Conservation (phyloP, 2,329 filamentous ascomycete genomes). For the Pezizomycotina sp. region DNA sequence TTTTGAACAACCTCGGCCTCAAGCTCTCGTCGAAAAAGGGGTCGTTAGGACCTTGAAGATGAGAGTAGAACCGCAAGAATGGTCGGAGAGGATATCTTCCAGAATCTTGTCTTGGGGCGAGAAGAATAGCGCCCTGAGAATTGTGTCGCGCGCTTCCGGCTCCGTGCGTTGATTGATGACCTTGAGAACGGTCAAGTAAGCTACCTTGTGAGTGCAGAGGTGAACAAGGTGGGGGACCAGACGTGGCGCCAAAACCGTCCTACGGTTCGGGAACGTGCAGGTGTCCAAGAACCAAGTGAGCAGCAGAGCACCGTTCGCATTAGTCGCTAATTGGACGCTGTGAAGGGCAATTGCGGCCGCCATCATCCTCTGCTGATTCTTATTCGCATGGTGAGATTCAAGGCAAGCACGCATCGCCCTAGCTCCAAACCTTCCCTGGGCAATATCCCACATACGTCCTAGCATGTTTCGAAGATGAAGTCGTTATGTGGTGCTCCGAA, state of each 20-base stretch:
- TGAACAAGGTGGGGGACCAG: slow-evolving; percentile 87
- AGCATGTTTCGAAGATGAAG: slow-evolving; percentile 99
- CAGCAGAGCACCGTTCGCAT: slow-evolving; percentile 82
- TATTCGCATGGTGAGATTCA: slow-evolving; percentile 86
- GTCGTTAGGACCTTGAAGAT: slow-evolving; percentile 98
- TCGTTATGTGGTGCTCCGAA: slow-evolving; percentile 80
- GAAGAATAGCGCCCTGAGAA: slow-evolving; percentile 85
- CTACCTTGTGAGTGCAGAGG: slow-evolving; percentile 95
- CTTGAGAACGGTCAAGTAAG: slow-evolving; percentile 90
- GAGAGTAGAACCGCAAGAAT: slow-evolving; percentile 78
- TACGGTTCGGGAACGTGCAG: slow-evolving; percentile 82
- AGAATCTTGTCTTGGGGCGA: slow-evolving; percentile 70
- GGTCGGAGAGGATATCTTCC: slow-evolving; percentile 79
- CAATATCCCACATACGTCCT: slow-evolving; percentile 78
- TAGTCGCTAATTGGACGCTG: slow-evolving; percentile 89
- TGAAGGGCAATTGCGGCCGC: slow-evolving; percentile 90
- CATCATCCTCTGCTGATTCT: slow-evolving; percentile 88
- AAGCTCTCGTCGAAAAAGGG: slow-evolving; percentile 85
- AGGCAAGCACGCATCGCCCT: slow-evolving; percentile 92
- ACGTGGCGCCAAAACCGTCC: slow-evolving; percentile 78
- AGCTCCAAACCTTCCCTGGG: slow-evolving; percentile 84
- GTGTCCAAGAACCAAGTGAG: slow-evolving; percentile 97
- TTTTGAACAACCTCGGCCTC: slow-evolving; percentile 78
- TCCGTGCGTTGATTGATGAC: slow-evolving; percentile 97
- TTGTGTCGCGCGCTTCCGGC: slow-evolving; percentile 73